Conservation (phyloP, 2,329 filamentous ascomycete genomes). For the Alternaria hordeiaustralica region DNA sequence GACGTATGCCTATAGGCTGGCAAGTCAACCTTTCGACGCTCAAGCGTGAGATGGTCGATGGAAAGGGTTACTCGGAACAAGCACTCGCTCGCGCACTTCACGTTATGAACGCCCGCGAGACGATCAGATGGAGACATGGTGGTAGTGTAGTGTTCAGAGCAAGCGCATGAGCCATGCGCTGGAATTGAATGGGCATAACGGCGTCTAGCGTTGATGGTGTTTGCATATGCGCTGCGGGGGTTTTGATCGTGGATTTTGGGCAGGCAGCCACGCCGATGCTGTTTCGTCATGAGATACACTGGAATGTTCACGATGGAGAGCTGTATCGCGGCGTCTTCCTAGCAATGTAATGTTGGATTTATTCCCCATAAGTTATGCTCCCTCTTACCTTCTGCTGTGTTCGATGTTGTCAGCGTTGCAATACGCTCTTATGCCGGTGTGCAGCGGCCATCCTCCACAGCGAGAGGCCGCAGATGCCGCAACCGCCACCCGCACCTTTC, state of each 20-base stretch:
- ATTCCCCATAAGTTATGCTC: not conserved
- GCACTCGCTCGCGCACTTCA: constrained; percentile 83
- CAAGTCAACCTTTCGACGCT: constrained; percentile 88
- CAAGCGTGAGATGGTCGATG: constrained; percentile 88
- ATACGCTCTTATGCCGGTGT: not conserved
- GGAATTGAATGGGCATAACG: not conserved
- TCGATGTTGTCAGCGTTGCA: not conserved
- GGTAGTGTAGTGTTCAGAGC: constrained; percentile 31
- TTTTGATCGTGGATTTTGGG: not conserved
- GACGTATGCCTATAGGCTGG: constrained; percentile 91
- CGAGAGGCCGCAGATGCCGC: not conserved
- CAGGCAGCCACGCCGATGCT: not conserved
- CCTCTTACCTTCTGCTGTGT: not conserved
- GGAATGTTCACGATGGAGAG: not conserved
- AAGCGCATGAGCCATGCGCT: constrained; percentile 13
- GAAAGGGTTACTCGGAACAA: constrained; percentile 87
- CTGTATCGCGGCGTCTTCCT: not conserved
- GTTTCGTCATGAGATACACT: not conserved
- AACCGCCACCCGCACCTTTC: not conserved
- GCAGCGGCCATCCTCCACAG: not conserved
- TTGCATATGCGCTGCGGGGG: not conserved
- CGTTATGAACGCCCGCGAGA: constrained; percentile 86
- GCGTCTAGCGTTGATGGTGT: constrained; percentile 1
- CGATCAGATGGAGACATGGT: constrained; percentile 79
- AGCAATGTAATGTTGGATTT: not conserved